These are phyloP conservation scores for Ceratocystis diversiconidia DNA, from an alignment of 2,329 filamentous ascomycete species.

Conservation along the genomic window DNA sequence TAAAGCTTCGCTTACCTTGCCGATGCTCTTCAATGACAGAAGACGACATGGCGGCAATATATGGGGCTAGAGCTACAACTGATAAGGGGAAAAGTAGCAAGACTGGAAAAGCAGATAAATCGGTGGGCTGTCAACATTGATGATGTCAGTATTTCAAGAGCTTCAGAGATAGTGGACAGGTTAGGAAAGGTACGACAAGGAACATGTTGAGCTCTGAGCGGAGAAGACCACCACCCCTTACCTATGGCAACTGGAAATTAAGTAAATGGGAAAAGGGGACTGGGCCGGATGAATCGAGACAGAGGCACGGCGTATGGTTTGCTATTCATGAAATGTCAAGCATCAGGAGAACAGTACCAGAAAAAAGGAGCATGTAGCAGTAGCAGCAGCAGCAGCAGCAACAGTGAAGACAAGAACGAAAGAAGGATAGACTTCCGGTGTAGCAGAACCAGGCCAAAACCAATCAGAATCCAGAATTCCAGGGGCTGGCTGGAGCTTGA, in stretches of 20 bases:
- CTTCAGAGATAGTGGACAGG: not conserved
- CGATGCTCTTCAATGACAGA: slow-evolving; percentile 78
- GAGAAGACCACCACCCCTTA: not conserved
- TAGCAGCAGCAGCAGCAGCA: not conserved
- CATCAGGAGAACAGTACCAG: not conserved
- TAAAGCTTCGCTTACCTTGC: slow-evolving; percentile 24
- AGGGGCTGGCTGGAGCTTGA: slow-evolving; percentile 8
- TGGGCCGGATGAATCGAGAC: not conserved
- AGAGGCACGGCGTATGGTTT: not conserved
- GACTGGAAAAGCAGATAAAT: not conserved
- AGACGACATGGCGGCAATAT: slow-evolving; percentile 50
- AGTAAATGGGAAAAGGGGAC: too few species aligned
- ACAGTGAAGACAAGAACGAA: not conserved
- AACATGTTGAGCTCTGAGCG: not conserved
- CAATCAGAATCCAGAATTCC: not conserved
- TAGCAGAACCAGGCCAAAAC: not conserved
- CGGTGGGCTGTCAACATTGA: slow-evolving; percentile 24
- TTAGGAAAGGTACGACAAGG: not conserved
- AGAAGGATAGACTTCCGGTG: not conserved
- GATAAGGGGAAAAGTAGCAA: not conserved
- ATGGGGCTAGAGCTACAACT: not conserved
- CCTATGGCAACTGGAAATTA: too few species aligned
- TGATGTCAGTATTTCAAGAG: not conserved
- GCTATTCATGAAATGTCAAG: not conserved
- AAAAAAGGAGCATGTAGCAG: not conserved